Evolutionary conservation across 2,329 filamentous ascomycete species (phyloP).

Genomic region (Aurifilum marmelostoma): DNA sequence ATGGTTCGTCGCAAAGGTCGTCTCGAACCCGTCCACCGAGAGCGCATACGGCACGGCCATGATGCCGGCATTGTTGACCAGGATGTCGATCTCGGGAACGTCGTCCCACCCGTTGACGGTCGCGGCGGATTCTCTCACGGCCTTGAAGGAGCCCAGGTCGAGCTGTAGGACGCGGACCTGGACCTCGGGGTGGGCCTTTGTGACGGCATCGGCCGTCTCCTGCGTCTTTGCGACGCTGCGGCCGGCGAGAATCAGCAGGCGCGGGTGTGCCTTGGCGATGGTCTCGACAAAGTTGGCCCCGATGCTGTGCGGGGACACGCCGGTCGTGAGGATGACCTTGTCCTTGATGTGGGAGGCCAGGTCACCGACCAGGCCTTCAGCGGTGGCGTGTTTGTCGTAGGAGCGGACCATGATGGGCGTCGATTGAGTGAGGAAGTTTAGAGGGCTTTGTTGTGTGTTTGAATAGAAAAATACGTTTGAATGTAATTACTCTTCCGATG

Average conservation of each 20-base stretch:
- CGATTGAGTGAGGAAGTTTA: background rate
- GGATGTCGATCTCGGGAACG: conserved; percentile 18
- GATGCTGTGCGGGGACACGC: conserved; percentile 28
- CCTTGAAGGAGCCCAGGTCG: conserved; percentile 43
- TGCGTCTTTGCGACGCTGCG: conserved; percentile 32
- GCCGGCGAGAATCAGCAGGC: conserved; percentile 31
- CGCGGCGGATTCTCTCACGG: conserved; percentile 43
- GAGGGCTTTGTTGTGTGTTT: background rate
- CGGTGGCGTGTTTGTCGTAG: background rate
- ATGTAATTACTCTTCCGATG: background rate
- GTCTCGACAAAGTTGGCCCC: conserved; percentile 28
- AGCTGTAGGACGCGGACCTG: conserved; percentile 40
- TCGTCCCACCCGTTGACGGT: conserved; percentile 34
- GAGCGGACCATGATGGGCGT: background rate
- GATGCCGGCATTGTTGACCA: conserved; percentile 23
- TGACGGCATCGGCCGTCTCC: conserved; percentile 41
- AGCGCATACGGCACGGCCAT: conserved; percentile 37
- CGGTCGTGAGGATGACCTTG: conserved; percentile 31
- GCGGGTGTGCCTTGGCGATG: conserved; percentile 28
- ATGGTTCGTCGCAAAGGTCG: conserved; percentile 50
- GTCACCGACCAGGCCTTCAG: conserved; percentile 1
- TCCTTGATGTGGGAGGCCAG: conserved; percentile 15
- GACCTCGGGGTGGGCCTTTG: conserved; percentile 36
- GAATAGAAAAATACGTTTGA: background rate
- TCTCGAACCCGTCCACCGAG: conserved; percentile 47